Base-by-base conservation (phyloP, 768 basidiomycete genomes). In the Calvatia gigantea region DNA sequence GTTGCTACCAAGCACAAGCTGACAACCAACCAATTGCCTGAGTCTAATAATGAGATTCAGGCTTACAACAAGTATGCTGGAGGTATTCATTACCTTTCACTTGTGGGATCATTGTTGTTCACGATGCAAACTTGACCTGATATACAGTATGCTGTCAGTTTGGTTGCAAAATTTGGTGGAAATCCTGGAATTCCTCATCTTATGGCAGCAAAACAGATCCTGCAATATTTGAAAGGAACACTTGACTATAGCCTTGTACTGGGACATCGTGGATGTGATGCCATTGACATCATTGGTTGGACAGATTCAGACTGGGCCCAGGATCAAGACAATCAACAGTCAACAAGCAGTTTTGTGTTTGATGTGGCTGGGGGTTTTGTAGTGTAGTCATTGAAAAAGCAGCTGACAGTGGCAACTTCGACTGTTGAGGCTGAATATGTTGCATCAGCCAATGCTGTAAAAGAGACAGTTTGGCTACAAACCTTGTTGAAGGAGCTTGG, bases 331-430 rank as follows among this genome's bases (percentile, higher is more conserved):
- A 50, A 64, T 41, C 64, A 62, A 11, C 60, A 66, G 25, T 70
- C 75, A 0, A 68, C 73, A 8, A 73, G 71, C 9, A 71, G 74
- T 4, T 75, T 68, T 57, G 62, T 64, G 8, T 70, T 70, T 46
- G 54, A 38, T 8, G 35, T 73, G 7, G 69, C 67, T 31, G 65
- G 67, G 6, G 59, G 70, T 0, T 60, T 67, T 1, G 58, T 75
- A 3, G 62, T 63, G 5, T 75, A 74, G 75, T 64, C 60, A 11
- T 68, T 70, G 3, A 71, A 70, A 58, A 62, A 66, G 38, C 74
- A 78, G 51, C 58, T 62, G 1, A 62, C 72, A 21, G 61, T 74
- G 6, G 64, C 69, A 2, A 65, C 72, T 7, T 76, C 74, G 1
- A 70, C 66, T 3, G 62, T 64, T 0, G 71, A 75, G 31, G 44